These are phyloP conservation scores for Phytophthora kernoviae DNA, from an alignment of 352 stramenopile genomes.

Conservation along the genomic window DNA sequence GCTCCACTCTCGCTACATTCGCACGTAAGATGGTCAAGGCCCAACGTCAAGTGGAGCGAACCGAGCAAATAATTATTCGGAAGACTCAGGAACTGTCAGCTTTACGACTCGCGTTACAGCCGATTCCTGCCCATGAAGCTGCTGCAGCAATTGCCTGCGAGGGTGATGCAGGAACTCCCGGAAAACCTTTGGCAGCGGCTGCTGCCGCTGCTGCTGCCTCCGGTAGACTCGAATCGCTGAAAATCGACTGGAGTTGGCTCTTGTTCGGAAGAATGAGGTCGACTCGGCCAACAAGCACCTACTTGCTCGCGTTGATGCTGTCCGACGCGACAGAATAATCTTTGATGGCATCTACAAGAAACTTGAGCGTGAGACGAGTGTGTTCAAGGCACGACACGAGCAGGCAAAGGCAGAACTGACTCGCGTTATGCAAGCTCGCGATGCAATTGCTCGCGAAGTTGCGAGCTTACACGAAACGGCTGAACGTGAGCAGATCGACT, in stretches of 20 bases:
- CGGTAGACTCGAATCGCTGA: slow-evolving; percentile 61
- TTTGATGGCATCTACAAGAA: slow-evolving; percentile 90
- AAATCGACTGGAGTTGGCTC: slow-evolving; percentile 75
- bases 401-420: slow-evolving; percentile 48
- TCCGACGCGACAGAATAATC: slow-evolving; percentile 69
- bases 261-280: slow-evolving; percentile 85
- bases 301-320: slow-evolving; percentile 70
- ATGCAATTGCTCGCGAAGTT: slow-evolving; percentile 53
- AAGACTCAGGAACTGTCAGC: slow-evolving; percentile 55
- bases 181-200: slow-evolving; percentile 23
- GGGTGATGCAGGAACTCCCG: slow-evolving; percentile 20
- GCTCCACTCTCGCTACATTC: slow-evolving; percentile 52
- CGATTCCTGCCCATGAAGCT: slow-evolving; percentile 22
- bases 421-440: slow-evolving; percentile 48
- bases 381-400: slow-evolving; percentile 55
- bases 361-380: slow-evolving; percentile 71
- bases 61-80: slow-evolving; percentile 51
- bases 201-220: slow-evolving; percentile 53
- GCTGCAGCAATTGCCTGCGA: slow-evolving; percentile 10
- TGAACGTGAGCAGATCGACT: slow-evolving; percentile 58
- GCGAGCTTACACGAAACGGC: slow-evolving; percentile 49
- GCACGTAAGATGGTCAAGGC: slow-evolving; percentile 53
- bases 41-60: slow-evolving; percentile 44
- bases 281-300: slow-evolving; percentile 84
- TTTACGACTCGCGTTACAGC: slow-evolving; percentile 35